Evolutionary conservation across 2,329 filamentous ascomycete genomes (phyloP).

Genomic region (Trichoderma atroviride): DNA sequence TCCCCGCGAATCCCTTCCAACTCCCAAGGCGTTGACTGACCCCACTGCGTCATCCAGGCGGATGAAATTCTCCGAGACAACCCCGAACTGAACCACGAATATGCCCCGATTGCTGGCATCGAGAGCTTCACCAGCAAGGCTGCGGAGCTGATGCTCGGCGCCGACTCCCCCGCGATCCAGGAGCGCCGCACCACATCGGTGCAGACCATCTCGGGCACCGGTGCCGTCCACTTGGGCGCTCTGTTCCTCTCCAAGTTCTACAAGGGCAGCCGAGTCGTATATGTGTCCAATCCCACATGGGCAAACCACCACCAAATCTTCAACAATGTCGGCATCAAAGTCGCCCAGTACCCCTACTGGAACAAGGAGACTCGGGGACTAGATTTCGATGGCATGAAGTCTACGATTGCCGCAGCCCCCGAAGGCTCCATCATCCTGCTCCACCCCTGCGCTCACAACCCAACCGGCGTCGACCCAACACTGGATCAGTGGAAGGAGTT

Average conservation of each 20-base stretch:
- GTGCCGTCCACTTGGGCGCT: slow-evolving; percentile 88
- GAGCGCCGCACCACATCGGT: slow-evolving; percentile 81
- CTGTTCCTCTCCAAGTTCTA: slow-evolving; percentile 96
- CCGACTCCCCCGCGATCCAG: slow-evolving; percentile 75
- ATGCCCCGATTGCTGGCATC: slow-evolving; percentile 92
- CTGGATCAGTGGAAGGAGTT: slow-evolving; percentile 93
- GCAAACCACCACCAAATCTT: slow-evolving; percentile 99
- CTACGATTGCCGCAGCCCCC: slow-evolving; percentile 69
- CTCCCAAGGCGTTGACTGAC: slow-evolving; percentile 14
- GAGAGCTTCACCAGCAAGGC: slow-evolving; percentile 84
- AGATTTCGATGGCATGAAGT: slow-evolving; percentile 87
- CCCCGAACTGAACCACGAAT: slow-evolving; percentile 94
- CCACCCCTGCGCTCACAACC: slow-evolving; percentile 97
- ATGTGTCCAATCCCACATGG: slow-evolving; percentile 96
- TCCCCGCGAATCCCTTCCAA: background rate
- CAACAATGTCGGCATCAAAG: slow-evolving; percentile 77
- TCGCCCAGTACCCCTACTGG: slow-evolving; percentile 93
- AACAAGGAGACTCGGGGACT: slow-evolving; percentile 84
- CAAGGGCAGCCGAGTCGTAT: slow-evolving; percentile 72
- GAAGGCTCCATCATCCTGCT: slow-evolving; percentile 84
- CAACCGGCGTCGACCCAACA: slow-evolving; percentile 93
- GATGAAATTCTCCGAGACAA: slow-evolving; percentile 87
- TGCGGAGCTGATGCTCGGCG: slow-evolving; percentile 84
- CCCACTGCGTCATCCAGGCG: slow-evolving; percentile 59
- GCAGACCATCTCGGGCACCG: slow-evolving; percentile 97